Percentiles rank a stretch among this genome's conserved stretches.
These are phyloP conservation scores for Musa beccarii DNA, from an alignment of 176 grass and related monocot genomes.

Conservation along the genomic window DNA sequence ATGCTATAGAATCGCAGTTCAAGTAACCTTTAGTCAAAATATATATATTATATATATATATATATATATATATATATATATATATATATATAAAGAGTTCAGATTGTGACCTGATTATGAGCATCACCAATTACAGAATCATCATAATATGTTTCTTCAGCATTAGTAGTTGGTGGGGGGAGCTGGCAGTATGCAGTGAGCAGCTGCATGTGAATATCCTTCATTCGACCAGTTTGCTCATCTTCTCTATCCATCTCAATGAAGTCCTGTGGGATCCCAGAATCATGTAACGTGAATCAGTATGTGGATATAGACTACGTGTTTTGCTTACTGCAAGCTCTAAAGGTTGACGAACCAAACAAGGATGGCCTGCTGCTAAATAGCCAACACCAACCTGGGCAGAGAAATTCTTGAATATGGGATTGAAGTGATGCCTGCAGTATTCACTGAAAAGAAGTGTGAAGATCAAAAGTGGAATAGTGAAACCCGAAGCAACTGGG, in stretches of 20 bases:
- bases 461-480: conserved; percentile 50
- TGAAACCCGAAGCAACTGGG: conserved; percentile 38
- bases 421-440: conserved; percentile 51
- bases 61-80: too few species aligned
- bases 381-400: conserved; percentile 44
- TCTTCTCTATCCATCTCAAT: conserved; percentile 89
- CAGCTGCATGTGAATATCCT: conserved; percentile 71
- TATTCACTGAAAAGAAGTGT: conserved; percentile 87
- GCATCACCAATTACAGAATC: not conserved
- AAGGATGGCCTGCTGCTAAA: not conserved
- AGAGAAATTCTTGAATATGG: conserved; percentile 60
- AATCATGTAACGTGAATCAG: not conserved
- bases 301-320: not conserved
- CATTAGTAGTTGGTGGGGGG: not conserved
- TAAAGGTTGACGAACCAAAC: not conserved
- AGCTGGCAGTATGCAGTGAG: conserved; percentile 57
- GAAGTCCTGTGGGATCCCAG: conserved; percentile 44
- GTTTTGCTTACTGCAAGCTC: not conserved
- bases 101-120: not conserved
- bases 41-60: too few species aligned
- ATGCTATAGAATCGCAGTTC: too few species aligned
- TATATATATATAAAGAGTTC: not conserved
- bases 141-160: not conserved
- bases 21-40: too few species aligned
- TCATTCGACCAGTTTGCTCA: conserved; percentile 62